Base-by-base conservation (phyloP, 306 rosid genomes). In the Styphnolobium japonicum region DNA sequence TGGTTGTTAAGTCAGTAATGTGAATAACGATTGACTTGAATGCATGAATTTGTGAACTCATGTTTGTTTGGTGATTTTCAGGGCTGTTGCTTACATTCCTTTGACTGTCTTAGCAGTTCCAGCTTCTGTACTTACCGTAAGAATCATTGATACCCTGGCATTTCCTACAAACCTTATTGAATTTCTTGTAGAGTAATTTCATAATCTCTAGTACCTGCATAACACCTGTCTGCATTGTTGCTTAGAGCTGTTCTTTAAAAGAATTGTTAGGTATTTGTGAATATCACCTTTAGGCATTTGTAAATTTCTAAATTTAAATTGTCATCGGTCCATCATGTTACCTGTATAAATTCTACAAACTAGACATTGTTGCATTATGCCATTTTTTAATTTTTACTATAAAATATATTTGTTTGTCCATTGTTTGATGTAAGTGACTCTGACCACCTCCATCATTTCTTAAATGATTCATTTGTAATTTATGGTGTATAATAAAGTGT, bases 71-170 rank as follows among this genome's bases (percentile, higher is more conserved):
- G 55, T 81, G 52, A 67, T 81, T 78, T 79, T 78, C 96, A 94
- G 97, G 91, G 89, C 89, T 16, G 66, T 84, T 78, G 97, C 97
- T 5, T 94, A 94, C 82, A 83, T 94, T 86, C 98, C 98, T 48
- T 75, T 94, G 86, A 94, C 98, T 4, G 68, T 94, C 78, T 85
- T 94, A 86, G 93, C 97, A 36, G 97, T 94, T 76, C 98, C 98
- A 22, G 97, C 98, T 55, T 87, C 97, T 57, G 92, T 94, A 51
- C 91, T 94, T 36, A 92, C 97, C 4, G 98, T 94, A 90, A 87
- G 94, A 57, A 71, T 36, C 77, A 45, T 40, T 39, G 51, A 25
- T 62, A 71, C 81, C 31, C 73, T 46, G 3, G 2, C 67, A 68
- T 46, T 45, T 46, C 60, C 53, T 43, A 52, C 21, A 52, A 15